These are phyloP conservation scores for Hapsidospora chrysogenum DNA, from an alignment of 495 filamentous ascomycete genomes.

Conservation along the genomic window DNA sequence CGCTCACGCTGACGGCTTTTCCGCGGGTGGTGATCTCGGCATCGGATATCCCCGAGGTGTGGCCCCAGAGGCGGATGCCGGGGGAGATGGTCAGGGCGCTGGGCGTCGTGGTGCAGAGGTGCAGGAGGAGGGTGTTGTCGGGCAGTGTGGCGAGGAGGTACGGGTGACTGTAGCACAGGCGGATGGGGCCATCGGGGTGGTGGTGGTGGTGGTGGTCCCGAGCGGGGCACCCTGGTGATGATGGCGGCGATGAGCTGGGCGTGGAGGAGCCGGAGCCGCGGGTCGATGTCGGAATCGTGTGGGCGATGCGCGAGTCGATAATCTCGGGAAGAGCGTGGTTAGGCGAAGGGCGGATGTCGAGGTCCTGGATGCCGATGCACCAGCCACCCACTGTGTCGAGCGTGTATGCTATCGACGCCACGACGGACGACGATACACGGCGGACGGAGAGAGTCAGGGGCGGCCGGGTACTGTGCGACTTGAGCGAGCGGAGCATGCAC, in stretches of 20 bases:
- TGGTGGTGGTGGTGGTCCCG: conserved; percentile 1
- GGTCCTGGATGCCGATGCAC: conserved; percentile 81
- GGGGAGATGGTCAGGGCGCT: conserved; percentile 49
- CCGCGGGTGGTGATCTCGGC: conserved; percentile 77
- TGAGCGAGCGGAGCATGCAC: conserved; percentile 50
- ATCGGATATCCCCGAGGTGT: conserved; percentile 78
- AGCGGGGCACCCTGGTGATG: conserved; percentile 26
- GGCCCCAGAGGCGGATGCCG: conserved; percentile 76
- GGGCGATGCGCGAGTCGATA: conserved; percentile 26
- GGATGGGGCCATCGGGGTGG: conserved; percentile 39
- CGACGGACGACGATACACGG: conserved; percentile 36
- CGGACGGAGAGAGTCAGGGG: conserved; percentile 70
- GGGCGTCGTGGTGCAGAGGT: conserved; percentile 62
- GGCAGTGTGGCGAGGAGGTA: conserved; percentile 78
- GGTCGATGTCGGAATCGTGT: conserved; percentile 13
- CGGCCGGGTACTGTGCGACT: conserved; percentile 63
- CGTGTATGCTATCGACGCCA: conserved; percentile 76
- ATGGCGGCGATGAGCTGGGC: conserved; percentile 37
- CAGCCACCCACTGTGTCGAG: conserved; percentile 55
- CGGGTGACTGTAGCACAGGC: conserved; percentile 74
- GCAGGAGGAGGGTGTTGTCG: conserved; percentile 84
- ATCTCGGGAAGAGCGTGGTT: conserved; percentile 22
- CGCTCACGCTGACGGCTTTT: conserved; percentile 79
- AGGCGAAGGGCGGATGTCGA: conserved; percentile 35
- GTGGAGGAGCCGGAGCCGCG: background rate